phyloP scores from a whole-genome alignment of 495 filamentous ascomycete species.

The Cetradonia linearis region DNA sequence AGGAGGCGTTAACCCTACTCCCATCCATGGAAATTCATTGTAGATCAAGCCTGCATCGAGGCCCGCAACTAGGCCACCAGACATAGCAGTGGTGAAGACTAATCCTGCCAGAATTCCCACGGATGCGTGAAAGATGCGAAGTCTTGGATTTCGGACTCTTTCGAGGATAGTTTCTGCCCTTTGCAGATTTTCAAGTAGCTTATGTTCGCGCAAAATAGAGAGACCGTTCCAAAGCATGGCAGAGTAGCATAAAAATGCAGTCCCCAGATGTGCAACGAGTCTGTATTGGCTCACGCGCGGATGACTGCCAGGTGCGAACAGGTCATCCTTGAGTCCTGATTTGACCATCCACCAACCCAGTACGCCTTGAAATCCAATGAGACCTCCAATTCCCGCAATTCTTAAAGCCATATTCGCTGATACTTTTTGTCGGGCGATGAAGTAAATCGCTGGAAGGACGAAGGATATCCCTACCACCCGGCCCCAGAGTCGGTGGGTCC shows the following conservation, averaged over 20 bases:
- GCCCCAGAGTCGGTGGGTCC: slow-evolving; percentile 95
- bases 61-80: slow-evolving; percentile 85
- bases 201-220: slow-evolving; percentile 63
- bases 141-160: slow-evolving; percentile 50
- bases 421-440: slow-evolving; percentile 71
- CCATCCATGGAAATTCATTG: slow-evolving; percentile 97
- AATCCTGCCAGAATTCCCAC: slow-evolving; percentile 62
- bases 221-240: slow-evolving; percentile 94
- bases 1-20: slow-evolving; percentile 68
- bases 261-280: slow-evolving; percentile 75
- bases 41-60: slow-evolving; percentile 95
- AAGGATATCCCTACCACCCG: slow-evolving; percentile 83
- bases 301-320: slow-evolving; percentile 82
- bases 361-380: slow-evolving; percentile 93
- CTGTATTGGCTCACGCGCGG: slow-evolving; percentile 92
- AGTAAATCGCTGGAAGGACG: slow-evolving; percentile 77
- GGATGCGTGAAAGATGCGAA: slow-evolving; percentile 62
- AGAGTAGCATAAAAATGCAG: slow-evolving; percentile 81
- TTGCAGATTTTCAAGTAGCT: slow-evolving; percentile 52
- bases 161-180: slow-evolving; percentile 44
- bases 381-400: slow-evolving; percentile 69
- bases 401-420: slow-evolving; percentile 63
- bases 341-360: slow-evolving; percentile 99
- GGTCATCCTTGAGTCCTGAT: slow-evolving; percentile 83
- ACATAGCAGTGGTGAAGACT: slow-evolving; percentile 84